These are phyloP conservation scores for Boletus fagicola DNA, from an alignment of 768 basidiomycete genomes.

Conservation along the genomic window DNA sequence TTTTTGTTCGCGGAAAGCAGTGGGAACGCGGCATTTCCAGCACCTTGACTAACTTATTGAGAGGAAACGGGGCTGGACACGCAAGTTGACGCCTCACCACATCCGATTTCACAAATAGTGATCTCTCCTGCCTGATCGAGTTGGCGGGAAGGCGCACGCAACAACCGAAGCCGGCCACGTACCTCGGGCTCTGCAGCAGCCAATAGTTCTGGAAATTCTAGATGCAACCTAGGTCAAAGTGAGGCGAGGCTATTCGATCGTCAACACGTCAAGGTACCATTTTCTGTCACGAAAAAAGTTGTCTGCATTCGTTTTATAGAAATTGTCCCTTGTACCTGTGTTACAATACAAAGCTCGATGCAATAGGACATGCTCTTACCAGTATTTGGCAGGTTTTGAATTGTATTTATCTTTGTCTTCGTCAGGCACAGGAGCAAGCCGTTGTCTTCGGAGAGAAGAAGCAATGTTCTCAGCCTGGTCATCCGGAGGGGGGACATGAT, in stretches of 20 bases:
- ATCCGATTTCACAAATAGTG: constrained; percentile 85
- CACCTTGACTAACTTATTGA: constrained; percentile 50
- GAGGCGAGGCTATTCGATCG: neutral
- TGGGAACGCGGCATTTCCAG: constrained; percentile 94
- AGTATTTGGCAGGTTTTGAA: constrained; percentile 68
- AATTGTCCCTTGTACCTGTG: constrained; percentile 71
- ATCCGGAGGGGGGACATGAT: constrained; percentile 80
- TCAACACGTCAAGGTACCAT: constrained; percentile 48
- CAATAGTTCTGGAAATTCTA: constrained; percentile 92
- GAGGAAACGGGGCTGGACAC: neutral
- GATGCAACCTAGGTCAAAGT: constrained; percentile 60
- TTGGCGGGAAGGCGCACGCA: neutral
- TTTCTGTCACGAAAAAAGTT: constrained; percentile 96
- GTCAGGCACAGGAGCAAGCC: constrained; percentile 66
- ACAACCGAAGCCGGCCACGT: constrained; percentile 14
- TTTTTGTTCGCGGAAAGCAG: constrained; percentile 82
- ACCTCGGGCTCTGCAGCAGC: constrained; percentile 67
- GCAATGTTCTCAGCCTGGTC: constrained; percentile 77
- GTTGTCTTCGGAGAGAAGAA: constrained; percentile 68
- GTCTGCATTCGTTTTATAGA: constrained; percentile 80
- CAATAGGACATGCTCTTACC: constrained; percentile 43
- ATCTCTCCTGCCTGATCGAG: constrained; percentile 68
- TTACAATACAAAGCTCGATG: constrained; percentile 29
- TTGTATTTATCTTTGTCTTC: constrained; percentile 72
- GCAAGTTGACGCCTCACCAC: constrained; percentile 51